Base-by-base conservation (phyloP, 2,329 filamentous ascomycete species). In the Clonostachys rhizophaga region DNA sequence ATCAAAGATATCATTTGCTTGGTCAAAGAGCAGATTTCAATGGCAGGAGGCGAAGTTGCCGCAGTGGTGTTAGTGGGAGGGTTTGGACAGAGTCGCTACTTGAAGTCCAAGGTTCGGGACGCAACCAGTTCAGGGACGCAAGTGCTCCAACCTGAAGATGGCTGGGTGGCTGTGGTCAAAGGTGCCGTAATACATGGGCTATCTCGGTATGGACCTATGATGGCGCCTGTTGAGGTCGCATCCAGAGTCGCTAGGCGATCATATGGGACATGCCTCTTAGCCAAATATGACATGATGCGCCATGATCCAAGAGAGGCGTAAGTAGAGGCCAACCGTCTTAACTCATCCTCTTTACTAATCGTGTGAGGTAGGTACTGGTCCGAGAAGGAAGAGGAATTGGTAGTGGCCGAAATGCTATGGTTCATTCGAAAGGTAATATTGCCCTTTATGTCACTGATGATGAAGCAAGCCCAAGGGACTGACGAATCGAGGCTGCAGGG, bases 101-200 rank as follows among this genome's bases (percentile, higher is more conserved):
- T 77, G 16, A 69, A 68, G 52, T 59, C 67, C 47, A 60, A 67
- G 11, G 55, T 78, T 8, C 58, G 61, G 42, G 56, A 65, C 40
- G 56, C 65, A 1, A 58, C 74, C 8, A 53, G 60, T 9, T 45
- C 52, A 8, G 55, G 58, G 6, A 65, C 71, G 8, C 60, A 70
- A 30, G 66, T 79, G 30, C 57, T 79, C 44, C 73, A 75, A 45
- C 74, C 76, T 1, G 61, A 68, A 13, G 70, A 71, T 49, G 68
- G 72, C 4, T 79, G 75, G 75, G 65, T 66, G 2, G 71, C 75
- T 2, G 72, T 79, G 6, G 73, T 75, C 3, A 70, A 71, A 34
- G 76, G 76, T 7, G 76, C 76, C 13, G 71, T 72, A 6, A 72
- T 76, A 18, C 62, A 68, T 44, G 65, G 65, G 4, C 57, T 68